These are phyloP conservation scores for Keqinozyma sinolaborantium DNA, from an alignment of 1,139 yeast genomes.

Conservation along the genomic window DNA sequence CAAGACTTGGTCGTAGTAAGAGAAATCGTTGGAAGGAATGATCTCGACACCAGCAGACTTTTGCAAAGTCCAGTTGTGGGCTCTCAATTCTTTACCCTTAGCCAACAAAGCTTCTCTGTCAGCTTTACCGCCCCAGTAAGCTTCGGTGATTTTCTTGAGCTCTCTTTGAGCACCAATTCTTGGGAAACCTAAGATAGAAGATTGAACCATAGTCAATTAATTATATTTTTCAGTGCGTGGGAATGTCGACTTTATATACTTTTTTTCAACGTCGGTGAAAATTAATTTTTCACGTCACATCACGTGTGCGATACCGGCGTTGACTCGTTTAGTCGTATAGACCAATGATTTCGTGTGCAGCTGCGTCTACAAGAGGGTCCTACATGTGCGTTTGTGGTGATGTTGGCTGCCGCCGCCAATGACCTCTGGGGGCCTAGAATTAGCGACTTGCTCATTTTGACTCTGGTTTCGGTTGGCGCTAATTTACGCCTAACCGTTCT, in stretches of 20 bases:
- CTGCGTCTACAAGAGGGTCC: too few species aligned
- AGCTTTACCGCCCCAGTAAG: constrained; percentile 97
- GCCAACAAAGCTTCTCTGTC: constrained; percentile 81
- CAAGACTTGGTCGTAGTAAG: constrained; percentile 95
- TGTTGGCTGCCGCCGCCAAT: too few species aligned
- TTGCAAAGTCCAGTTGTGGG: constrained; percentile 96
- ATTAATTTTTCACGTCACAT: background rate
- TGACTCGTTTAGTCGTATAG: background rate
- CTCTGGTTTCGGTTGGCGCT: too few species aligned
- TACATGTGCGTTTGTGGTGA: too few species aligned
- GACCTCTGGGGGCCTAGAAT: too few species aligned
- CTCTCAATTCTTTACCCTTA: constrained; percentile 94
- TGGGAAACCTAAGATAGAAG: constrained; percentile 98
- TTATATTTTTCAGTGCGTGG: constrained; percentile 3
- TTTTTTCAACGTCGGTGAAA: background rate
- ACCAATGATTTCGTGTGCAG: too few species aligned
- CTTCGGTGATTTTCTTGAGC: constrained; percentile 96
- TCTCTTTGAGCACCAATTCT: constrained; percentile 99
- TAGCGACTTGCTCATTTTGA: too few species aligned
- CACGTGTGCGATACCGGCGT: background rate
- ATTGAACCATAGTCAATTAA: constrained; percentile 68
- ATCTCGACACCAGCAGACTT: constrained; percentile 95
- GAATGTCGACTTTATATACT: constrained; percentile 3
- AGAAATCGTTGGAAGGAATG: constrained; percentile 97
- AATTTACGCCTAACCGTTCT: too few species aligned